Evolutionary conservation across 2,329 filamentous ascomycete species (phyloP), one percentile per base, ranked within the genome.

Genomic region (Cordyceps fumosorosea): DNA sequence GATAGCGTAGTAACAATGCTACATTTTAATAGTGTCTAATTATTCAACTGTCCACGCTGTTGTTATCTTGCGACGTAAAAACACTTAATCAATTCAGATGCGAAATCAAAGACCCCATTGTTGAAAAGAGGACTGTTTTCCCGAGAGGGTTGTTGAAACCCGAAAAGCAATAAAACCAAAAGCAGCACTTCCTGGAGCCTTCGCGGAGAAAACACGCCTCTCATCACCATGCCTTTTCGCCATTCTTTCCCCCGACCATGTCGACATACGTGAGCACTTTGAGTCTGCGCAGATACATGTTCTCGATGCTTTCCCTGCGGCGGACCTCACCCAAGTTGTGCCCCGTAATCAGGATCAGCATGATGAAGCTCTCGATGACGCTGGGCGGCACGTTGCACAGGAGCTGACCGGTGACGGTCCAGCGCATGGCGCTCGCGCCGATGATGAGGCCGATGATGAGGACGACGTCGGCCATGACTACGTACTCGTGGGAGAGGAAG

Each of bases 181-280:
- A 18, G 3, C 3, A n/a, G 6, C 18, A 18, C 16, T 18, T n/a
- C 40, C 16, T n/a, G 3, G 8, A 44, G 7, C 32, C 34, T 8
- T 2, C 34, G 11, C 4, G 40, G 40, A 44, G 18, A 29, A 29
- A 29, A 29, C 1, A 5, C 40, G 4, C n/a, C 14, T 16, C 14
- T 44, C 40, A 60, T 16, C 40, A 11, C 16, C 16, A 50, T n/a
- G 20, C 29, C 56, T 50, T 50, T 2, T 48, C 44, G 3, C 20
- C 56, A 2, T 4, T n/a, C n/a, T 45, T 60, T 14, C 54, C 71
- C 5, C 77, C 40, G 2, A 60, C n/a, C 48, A 60, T 60, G 50
- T 80, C 65, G 73, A 77, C 63, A 67, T 79, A 66, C 73, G 72
- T 66, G 71, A 77, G 62, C 70, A 65, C 78, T 40, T 69, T 73